phyloP scores from a whole-genome alignment of 2,329 filamentous ascomycete genomes.

The Lachnellula cervina region DNA sequence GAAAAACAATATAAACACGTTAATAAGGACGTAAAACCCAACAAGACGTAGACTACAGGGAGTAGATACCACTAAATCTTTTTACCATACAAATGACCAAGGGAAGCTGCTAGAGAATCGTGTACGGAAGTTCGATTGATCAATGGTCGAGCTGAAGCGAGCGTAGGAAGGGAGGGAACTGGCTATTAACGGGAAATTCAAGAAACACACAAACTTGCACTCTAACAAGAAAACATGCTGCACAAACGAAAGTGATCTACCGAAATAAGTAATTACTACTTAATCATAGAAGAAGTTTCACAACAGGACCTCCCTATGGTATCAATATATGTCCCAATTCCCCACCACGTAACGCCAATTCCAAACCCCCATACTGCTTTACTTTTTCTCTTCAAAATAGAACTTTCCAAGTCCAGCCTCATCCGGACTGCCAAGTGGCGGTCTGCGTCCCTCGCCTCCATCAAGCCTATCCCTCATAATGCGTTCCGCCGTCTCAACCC shows the following conservation, averaged over 20 bases:
- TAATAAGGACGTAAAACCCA: too few species aligned
- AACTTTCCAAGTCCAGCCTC: conserved; percentile 50
- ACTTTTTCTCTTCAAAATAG: conserved; percentile 52
- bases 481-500: conserved; percentile 55
- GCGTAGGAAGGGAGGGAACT: neutral
- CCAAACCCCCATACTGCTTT: neutral
- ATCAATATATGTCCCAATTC: neutral
- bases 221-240: neutral
- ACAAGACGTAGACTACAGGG: too few species aligned
- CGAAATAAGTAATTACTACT: neutral
- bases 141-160: too few species aligned
- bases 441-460: conserved; percentile 39
- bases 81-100: too few species aligned
- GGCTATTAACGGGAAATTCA: neutral
- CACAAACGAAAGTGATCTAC: neutral
- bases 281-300: neutral
- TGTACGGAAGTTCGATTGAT: too few species aligned
- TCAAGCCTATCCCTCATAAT: conserved; percentile 58
- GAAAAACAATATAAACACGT: too few species aligned
- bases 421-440: conserved; percentile 40
- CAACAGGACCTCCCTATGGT: neutral
- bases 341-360: neutral
- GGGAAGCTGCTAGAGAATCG: too few species aligned
- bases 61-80: too few species aligned
- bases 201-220: neutral